A percentile compares a stretch with the other conserved stretches of the same genome.
phyloP scores from a whole-genome alignment of 169 alveolate genomes.

The Eimeria maxima region DNA sequence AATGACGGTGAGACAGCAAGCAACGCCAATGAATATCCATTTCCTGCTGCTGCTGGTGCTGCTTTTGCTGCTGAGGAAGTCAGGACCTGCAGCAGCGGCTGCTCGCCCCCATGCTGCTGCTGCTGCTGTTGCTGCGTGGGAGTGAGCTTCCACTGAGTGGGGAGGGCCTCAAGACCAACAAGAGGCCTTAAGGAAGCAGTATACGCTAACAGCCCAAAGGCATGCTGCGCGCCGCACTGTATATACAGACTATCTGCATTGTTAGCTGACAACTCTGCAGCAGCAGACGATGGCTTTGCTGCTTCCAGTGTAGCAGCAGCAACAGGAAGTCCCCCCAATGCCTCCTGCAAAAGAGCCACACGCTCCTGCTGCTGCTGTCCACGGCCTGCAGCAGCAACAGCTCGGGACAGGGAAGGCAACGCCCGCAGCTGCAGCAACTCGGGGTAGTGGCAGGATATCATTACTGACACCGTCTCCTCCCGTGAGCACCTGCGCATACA shows the following conservation, averaged over 20 bases:
- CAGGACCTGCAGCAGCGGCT: conserved; percentile 46
- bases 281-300: neutral
- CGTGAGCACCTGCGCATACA: neutral
- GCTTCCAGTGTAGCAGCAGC: neutral
- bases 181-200: neutral
- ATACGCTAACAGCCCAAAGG: conserved; percentile 19
- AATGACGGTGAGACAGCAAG: neutral
- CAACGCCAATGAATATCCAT: neutral
- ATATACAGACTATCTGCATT: neutral
- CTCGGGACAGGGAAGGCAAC: conserved; percentile 39
- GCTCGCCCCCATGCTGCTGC: neutral
- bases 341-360: neutral
- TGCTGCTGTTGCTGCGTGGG: conserved; percentile 24
- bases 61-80: neutral
- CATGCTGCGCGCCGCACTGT: conserved; percentile 35
- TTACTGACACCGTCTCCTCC: neutral
- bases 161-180: neutral
- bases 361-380: neutral
- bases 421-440: conserved; percentile 45
- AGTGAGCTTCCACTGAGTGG: neutral
- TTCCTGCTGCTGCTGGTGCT: neutral
- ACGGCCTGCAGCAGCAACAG: neutral
- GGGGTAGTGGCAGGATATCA: neutral
- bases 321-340: neutral
- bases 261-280: neutral